A percentile compares a stretch with the other conserved stretches of the same genome.
Conservation (phyloP, 192 early-diverging fungal genomes). For the Backusella liffmaniae region DNA sequence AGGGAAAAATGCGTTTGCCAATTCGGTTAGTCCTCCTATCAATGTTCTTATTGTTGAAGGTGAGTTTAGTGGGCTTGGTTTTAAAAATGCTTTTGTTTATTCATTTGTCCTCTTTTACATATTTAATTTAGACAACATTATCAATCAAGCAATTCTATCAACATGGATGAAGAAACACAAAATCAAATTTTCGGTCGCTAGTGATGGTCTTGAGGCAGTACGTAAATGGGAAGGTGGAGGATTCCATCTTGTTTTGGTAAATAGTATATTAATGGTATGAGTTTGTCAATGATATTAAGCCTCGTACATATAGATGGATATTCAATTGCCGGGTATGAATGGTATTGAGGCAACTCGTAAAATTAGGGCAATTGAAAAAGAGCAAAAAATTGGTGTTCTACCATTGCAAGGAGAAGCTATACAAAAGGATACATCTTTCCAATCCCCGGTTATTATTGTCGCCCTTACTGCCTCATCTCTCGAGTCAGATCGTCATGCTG, state of each 20-base stretch:
- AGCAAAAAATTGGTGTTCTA: slow-evolving; percentile 58
- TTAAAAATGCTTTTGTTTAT: neutral
- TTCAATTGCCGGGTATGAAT: slow-evolving; percentile 71
- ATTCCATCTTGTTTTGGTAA: slow-evolving; percentile 67
- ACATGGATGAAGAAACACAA: slow-evolving; percentile 71
- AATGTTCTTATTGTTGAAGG: slow-evolving; percentile 82
- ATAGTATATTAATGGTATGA: neutral
- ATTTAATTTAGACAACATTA: slow-evolving; percentile 58
- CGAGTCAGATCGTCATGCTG: slow-evolving; percentile 67
- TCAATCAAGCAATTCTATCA: slow-evolving; percentile 72
- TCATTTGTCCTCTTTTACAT: slow-evolving; percentile 7
- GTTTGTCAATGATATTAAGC: slow-evolving; percentile 3
- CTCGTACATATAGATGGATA: slow-evolving; percentile 56
- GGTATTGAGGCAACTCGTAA: slow-evolving; percentile 64
- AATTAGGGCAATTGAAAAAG: slow-evolving; percentile 58
- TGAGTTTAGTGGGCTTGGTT: slow-evolving; percentile 14
- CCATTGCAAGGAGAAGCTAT: slow-evolving; percentile 24
- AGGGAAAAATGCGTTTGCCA: slow-evolving; percentile 21
- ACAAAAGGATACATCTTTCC: slow-evolving; percentile 30
- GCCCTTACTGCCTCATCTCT: slow-evolving; percentile 81
- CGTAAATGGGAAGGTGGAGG: slow-evolving; percentile 69
- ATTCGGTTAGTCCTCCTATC: slow-evolving; percentile 54
- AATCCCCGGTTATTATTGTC: slow-evolving; percentile 82
- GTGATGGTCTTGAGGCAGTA: slow-evolving; percentile 81
- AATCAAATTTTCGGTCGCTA: slow-evolving; percentile 73